Percentiles rank a stretch among this genome's conserved stretches.
Conservation (phyloP, 257 asterid species). For the Penstemon barbatus region DNA sequence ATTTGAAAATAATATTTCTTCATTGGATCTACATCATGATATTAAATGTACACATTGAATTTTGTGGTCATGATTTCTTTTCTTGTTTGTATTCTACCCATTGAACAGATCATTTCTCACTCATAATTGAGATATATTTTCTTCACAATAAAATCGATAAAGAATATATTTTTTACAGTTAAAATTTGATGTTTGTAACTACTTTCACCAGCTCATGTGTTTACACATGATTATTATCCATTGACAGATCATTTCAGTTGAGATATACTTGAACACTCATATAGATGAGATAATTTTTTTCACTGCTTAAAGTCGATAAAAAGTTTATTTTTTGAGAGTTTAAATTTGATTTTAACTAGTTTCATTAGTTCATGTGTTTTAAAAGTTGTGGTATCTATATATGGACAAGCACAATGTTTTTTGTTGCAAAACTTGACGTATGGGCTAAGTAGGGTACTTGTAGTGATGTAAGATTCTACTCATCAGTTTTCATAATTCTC, state of each 20-base stretch:
- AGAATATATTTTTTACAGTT: too few relatives aligned
- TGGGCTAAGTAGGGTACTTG: neutral
- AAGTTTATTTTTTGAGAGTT: conserved; percentile 3
- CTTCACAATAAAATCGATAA: too few relatives aligned
- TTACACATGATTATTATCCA: too few relatives aligned
- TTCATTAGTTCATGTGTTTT: neutral
- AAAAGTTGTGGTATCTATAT: neutral
- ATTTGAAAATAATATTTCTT: neutral
- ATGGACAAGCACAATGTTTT: too few relatives aligned
- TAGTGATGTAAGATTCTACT: conserved; percentile 15
- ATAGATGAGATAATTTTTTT: conserved; percentile 11
- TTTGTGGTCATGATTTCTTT: too few relatives aligned
- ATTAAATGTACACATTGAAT: too few relatives aligned
- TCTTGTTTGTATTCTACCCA: too few relatives aligned
- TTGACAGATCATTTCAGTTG: conserved; percentile 1
- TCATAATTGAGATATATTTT: too few relatives aligned
- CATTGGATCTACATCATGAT: too few relatives aligned
- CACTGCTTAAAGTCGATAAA: conserved; percentile 12
- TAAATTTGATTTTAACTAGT: neutral
- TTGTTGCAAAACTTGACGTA: neutral
- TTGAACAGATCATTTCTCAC: too few relatives aligned
- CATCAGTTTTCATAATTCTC: neutral
- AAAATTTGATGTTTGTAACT: too few relatives aligned
- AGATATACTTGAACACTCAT: neutral
- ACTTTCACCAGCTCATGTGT: too few relatives aligned